Conservation (phyloP, 495 filamentous ascomycete genomes). For the Niebla homalea region DNA sequence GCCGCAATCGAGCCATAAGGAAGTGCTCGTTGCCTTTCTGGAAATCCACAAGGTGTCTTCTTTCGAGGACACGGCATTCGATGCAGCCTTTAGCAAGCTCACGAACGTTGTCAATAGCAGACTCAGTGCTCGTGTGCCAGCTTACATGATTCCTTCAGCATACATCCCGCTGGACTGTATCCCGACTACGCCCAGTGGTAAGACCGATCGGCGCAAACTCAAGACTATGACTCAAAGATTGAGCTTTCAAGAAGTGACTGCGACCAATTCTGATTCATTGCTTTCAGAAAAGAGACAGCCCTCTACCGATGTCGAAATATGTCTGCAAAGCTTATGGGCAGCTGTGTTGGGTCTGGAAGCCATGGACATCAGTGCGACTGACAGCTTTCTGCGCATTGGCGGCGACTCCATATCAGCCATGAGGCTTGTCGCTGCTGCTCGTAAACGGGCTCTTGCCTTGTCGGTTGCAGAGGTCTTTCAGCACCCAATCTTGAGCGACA, state of each 20-base stretch:
- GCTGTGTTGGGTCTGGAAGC: conserved; percentile 22
- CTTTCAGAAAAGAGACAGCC: conserved; percentile 12
- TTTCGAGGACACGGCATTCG: too few relatives aligned
- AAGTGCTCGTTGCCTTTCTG: not conserved
- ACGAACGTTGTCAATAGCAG: conserved; percentile 17
- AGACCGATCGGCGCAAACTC: conserved; percentile 46
- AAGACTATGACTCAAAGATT: conserved; percentile 26
- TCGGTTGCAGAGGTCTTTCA: conserved; percentile 34
- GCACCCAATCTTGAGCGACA: conserved; percentile 8
- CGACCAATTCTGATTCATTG: conserved; percentile 22
- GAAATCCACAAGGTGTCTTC: not conserved
- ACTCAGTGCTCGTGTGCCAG: conserved; percentile 24
- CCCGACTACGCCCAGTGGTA: conserved; percentile 41
- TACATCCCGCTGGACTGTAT: conserved; percentile 45
- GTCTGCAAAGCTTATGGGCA: conserved; percentile 25
- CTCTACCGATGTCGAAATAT: conserved; percentile 17
- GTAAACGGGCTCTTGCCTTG: conserved; percentile 21
- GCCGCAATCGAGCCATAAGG: not conserved
- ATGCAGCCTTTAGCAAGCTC: too few relatives aligned
- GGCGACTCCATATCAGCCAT: conserved; percentile 40
- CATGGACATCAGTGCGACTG: conserved; percentile 25
- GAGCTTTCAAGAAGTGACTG: conserved; percentile 25
- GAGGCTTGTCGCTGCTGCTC: conserved; percentile 28
- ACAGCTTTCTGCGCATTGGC: conserved; percentile 37
- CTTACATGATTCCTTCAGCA: conserved; percentile 48